phyloP scores from a whole-genome alignment of 2,329 filamentous ascomycete species.

The Pseudopithomyces chartarum region DNA sequence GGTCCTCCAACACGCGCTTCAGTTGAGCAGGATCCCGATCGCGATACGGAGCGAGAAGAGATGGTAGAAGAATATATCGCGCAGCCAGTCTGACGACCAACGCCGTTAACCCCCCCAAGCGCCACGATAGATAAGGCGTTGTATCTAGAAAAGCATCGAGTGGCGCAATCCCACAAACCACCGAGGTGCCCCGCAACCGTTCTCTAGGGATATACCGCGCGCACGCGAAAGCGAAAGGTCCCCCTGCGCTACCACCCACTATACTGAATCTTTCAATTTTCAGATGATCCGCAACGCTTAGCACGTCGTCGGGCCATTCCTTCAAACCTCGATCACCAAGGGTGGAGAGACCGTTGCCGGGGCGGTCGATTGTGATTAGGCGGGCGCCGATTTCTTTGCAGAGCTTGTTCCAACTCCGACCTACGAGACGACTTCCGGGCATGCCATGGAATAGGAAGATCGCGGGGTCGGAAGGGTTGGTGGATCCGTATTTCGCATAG shows the following conservation, averaged over 20 bases:
- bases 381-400: constrained; percentile 18
- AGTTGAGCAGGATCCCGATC: constrained; percentile 21
- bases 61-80: constrained; percentile 20
- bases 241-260: constrained; percentile 19
- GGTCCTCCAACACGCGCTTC: constrained; percentile 24
- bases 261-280: constrained; percentile 15
- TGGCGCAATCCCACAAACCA: constrained; percentile 23
- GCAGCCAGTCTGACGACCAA: constrained; percentile 15
- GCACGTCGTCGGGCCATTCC: constrained; percentile 18
- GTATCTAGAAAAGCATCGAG: constrained; percentile 19
- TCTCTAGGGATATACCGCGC: constrained; percentile 20
- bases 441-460: constrained; percentile 23
- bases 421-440: constrained; percentile 16
- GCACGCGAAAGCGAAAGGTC: constrained; percentile 21
- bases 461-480: constrained; percentile 15
- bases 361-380: constrained; percentile 21
- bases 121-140: constrained; percentile 17
- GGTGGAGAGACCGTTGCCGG: constrained; percentile 20
- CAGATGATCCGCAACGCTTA: constrained; percentile 17
- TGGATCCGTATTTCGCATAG: constrained; percentile 20
- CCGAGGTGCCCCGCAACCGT: constrained; percentile 16
- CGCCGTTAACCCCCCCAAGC: constrained; percentile 13
- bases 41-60: constrained; percentile 17
- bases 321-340: constrained; percentile 9
- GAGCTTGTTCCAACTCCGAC: constrained; percentile 19